These are phyloP conservation scores for Phytophthora ramorum DNA, from an alignment of 352 stramenopile species.

Conservation along the genomic window DNA sequence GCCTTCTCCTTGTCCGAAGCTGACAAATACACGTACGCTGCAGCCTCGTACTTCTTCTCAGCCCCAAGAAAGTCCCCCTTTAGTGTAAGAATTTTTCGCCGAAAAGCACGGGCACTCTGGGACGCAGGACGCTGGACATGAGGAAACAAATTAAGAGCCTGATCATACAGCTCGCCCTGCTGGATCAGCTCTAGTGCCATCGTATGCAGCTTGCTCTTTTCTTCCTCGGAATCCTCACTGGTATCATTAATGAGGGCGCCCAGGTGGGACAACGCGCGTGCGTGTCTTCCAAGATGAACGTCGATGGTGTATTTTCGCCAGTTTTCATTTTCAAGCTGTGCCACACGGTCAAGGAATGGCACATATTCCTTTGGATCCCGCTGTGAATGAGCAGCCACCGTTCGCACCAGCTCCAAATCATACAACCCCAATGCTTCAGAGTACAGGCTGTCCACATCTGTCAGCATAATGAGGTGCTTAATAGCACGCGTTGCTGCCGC, in stretches of 20 bases:
- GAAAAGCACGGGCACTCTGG: conserved; percentile 34
- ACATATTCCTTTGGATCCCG: conserved; percentile 78
- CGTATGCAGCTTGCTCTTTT: conserved; percentile 26
- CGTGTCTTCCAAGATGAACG: conserved; percentile 49
- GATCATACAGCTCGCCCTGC: conserved; percentile 54
- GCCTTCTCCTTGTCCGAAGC: conserved; percentile 48
- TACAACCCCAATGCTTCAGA: conserved; percentile 74
- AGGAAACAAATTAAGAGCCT: conserved; percentile 54
- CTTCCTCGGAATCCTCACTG: conserved; percentile 28
- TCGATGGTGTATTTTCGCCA: conserved; percentile 73
- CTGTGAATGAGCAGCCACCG: conserved; percentile 67
- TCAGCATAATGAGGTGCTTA: conserved; percentile 80
- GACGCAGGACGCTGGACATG: conserved; percentile 6
- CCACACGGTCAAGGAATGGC: conserved; percentile 65
- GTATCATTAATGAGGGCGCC: conserved; percentile 31
- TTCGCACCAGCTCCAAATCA: conserved; percentile 67
- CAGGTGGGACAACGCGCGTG: conserved; percentile 57
- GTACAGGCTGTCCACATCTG: conserved; percentile 71
- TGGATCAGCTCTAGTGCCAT: conserved; percentile 52
- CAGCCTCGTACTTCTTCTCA: conserved; percentile 50
- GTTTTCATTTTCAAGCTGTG: conserved; percentile 38
- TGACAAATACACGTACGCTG: conserved; percentile 72
- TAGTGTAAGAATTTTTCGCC: conserved; percentile 47
- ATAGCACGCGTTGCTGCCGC: conserved; percentile 54
- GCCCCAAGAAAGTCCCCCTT: conserved; percentile 58